These are phyloP conservation scores for Sechiopsis laciniata DNA, from an alignment of 306 rosid species.

Conservation along the genomic window DNA sequence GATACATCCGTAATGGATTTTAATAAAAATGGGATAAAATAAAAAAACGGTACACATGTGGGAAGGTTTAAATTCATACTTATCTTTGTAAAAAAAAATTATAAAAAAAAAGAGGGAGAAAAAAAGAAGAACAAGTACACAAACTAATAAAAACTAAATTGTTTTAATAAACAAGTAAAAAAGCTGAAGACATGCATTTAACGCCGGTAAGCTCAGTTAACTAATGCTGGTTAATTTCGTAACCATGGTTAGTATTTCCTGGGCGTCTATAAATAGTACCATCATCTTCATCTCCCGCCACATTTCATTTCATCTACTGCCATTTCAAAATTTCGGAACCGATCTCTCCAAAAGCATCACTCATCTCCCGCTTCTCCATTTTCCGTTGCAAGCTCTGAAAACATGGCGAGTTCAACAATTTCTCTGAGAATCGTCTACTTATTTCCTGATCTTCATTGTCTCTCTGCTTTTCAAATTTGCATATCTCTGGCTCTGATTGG, in stretches of 20 bases:
- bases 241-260: conserved; percentile 28
- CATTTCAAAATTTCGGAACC: conserved; percentile 28
- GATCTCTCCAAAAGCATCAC: not conserved
- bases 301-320: conserved; percentile 7
- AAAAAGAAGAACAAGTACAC: too few species aligned
- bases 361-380: not conserved
- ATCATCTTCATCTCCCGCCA: conserved; percentile 40
- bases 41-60: too few species aligned
- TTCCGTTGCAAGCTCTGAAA: conserved; percentile 18
- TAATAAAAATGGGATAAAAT: too few species aligned
- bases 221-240: conserved; percentile 10
- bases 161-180: not conserved
- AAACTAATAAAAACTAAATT: not conserved
- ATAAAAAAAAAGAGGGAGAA: too few species aligned
- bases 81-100: not conserved
- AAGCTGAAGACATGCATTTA: not conserved
- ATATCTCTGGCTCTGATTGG: not conserved
- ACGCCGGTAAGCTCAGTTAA: not conserved
- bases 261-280: conserved; percentile 25
- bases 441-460: conserved; percentile 17
- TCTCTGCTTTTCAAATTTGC: conserved; percentile 5
- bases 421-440: conserved; percentile 12
- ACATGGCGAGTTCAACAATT: conserved; percentile 44
- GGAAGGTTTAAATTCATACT: not conserved
- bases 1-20: too few species aligned